Evolutionary conservation across 495 filamentous ascomycete species (phyloP), one percentile per base, ranked within the genome.

Genomic region (Echria macrotheca): DNA sequence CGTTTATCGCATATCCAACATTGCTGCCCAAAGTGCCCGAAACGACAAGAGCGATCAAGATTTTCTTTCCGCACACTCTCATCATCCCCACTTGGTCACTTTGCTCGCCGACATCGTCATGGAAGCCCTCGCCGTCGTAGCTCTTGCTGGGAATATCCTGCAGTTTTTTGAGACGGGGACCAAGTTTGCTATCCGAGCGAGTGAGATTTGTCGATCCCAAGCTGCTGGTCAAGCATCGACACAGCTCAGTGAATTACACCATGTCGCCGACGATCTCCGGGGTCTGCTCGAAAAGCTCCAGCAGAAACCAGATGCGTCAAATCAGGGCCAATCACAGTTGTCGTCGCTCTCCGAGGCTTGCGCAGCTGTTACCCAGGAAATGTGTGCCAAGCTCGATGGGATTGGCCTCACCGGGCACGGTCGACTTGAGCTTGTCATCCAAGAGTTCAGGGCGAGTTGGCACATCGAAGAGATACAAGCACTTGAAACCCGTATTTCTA

Each of bases 131-230:
- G 47, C 47, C 5, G 22, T 35, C 23, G 14, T 50, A 3, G 37
- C 47, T 10, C 26, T 50, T 15, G 47, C 47, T 0, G 47, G 47
- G 3, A 50, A 50, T 17, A 37, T 50, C 0, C 25, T 50, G 11
- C 47, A 50, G n/a, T 50, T 50, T n/a, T 14, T 50, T 7, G 36
- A 50, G 21, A 9, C 47, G 0, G 47, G 47, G 1, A 19, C 11
- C 5, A 42, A 41, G 2, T 43, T 50, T 0, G 11, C 37, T 23
- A 0, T 17, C 5, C 18, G 19, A 3, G 47, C 47, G 5, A 11
- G 23, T 15, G 29, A 46, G 26, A 46, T 46, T 4, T 15, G 28
- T 1, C 44, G 44, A 7, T n/a, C 33, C 29, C 11, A 17, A 3
- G 9, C 29, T 8, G 6, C 0, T 29, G 23, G 28, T 0, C 28